phyloP scores from a whole-genome alignment of 768 basidiomycete species.

The Panaeolus cyanescens region DNA sequence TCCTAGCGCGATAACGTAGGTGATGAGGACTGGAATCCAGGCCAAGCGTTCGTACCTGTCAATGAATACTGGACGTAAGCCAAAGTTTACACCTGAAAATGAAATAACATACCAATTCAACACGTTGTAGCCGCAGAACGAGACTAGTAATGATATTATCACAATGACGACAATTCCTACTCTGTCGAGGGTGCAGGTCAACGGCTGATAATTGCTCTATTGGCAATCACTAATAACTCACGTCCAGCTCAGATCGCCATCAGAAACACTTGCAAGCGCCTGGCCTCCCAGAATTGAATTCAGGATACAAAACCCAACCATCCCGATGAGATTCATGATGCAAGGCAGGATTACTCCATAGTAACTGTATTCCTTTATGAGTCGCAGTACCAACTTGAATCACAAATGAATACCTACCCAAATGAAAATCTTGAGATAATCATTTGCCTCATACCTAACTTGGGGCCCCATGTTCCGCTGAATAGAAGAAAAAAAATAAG shows the following conservation, averaged over 20 bases:
- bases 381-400: not conserved
- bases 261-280: conserved; percentile 42
- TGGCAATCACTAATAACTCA: conserved; percentile 21
- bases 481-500: not conserved
- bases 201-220: not conserved
- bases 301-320: conserved; percentile 72
- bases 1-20: conserved; percentile 70
- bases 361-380: conserved; percentile 14
- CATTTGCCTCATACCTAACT: conserved; percentile 86
- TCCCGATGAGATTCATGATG: conserved; percentile 60
- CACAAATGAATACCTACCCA: conserved; percentile 25
- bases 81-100: not conserved
- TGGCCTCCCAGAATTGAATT: conserved; percentile 74
- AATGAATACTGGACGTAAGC: not conserved
- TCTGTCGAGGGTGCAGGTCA: conserved; percentile 29
- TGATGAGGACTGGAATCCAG: conserved; percentile 80
- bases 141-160: conserved; percentile 64
- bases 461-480: conserved; percentile 74
- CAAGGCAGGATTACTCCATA: conserved; percentile 66
- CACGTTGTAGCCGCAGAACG: conserved; percentile 57
- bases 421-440: conserved; percentile 56
- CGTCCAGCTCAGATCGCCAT: conserved; percentile 45
- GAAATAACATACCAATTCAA: conserved; percentile 39
- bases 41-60: conserved; percentile 66
- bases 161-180: conserved; percentile 84